Evolutionary conservation across 2,329 filamentous ascomycete species (phyloP).

Genomic region (Botrytis byssoidea): DNA sequence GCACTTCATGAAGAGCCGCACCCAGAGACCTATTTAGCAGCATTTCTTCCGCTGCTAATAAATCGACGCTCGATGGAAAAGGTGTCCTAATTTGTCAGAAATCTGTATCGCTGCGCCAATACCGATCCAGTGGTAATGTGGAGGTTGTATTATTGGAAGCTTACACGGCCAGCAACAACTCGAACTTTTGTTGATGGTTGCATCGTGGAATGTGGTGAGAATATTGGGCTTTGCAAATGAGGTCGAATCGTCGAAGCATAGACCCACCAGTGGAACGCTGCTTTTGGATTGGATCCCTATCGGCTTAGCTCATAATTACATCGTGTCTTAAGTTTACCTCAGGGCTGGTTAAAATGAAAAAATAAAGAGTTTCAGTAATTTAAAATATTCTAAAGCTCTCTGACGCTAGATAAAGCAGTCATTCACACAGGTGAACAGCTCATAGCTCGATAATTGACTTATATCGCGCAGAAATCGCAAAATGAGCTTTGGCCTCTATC

Average conservation of each 20-base stretch:
- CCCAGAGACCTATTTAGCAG: not conserved
- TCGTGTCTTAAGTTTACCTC: no score
- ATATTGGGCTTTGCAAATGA: not conserved
- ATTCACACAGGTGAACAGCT: not conserved
- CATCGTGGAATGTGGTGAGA: not conserved
- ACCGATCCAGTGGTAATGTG: not conserved
- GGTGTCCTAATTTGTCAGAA: not conserved
- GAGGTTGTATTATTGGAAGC: not conserved
- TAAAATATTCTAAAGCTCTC: not conserved
- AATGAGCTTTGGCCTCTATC: not conserved
- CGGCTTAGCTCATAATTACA: no score
- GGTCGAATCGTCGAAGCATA: not conserved
- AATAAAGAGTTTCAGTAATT: no score
- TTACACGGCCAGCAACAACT: not conserved
- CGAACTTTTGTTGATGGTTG: not conserved
- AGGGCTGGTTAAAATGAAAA: no score
- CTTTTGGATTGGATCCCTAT: not conserved
- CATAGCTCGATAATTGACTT: not conserved
- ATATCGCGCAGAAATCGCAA: not conserved
- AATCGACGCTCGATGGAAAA: not conserved
- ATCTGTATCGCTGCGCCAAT: not conserved
- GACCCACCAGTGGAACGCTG: not conserved
- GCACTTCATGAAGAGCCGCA: not conserved
- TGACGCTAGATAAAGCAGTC: not conserved
- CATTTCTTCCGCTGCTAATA: not conserved